These are phyloP conservation scores for Corchorus capsularis DNA, from an alignment of 345 rosid species.

Conservation along the genomic window DNA sequence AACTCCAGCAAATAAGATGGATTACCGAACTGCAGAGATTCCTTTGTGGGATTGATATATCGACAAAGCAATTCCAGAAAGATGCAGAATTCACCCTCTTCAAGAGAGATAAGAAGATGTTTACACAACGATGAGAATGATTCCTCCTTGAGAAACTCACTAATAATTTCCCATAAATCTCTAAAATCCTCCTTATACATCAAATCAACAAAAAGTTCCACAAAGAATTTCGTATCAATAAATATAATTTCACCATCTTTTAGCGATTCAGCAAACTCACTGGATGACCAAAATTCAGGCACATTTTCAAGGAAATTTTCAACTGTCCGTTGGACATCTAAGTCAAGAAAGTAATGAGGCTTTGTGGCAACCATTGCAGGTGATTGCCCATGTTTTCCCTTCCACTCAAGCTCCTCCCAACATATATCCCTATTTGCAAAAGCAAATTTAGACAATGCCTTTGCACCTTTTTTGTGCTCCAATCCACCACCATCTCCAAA, in stretches of 20 bases:
- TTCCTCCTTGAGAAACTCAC: slow-evolving; percentile 68
- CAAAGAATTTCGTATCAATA: slow-evolving; percentile 65
- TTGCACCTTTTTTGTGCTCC: slow-evolving; percentile 79
- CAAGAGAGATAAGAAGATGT: slow-evolving; percentile 70
- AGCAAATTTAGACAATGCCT: slow-evolving; percentile 84
- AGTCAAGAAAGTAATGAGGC: slow-evolving; percentile 93
- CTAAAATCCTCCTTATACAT: slow-evolving; percentile 66
- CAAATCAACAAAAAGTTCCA: slow-evolving; percentile 56
- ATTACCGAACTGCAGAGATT: slow-evolving; percentile 32
- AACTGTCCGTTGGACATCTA: slow-evolving; percentile 70
- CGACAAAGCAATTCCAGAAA: slow-evolving; percentile 53
- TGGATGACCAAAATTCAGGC: slow-evolving; percentile 92
- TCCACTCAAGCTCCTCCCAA: slow-evolving; percentile 98
- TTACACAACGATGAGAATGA: slow-evolving; percentile 65
- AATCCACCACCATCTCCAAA: slow-evolving; percentile 63
- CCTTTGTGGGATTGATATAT: slow-evolving; percentile 33
- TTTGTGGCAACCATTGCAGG: slow-evolving; percentile 95
- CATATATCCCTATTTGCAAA: slow-evolving; percentile 85
- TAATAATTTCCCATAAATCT: slow-evolving; percentile 70
- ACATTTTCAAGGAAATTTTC: slow-evolving; percentile 78
- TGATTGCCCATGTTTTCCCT: slow-evolving; percentile 93
- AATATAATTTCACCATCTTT: slow-evolving; percentile 77
- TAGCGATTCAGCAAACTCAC: slow-evolving; percentile 74
- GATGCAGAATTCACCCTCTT: slow-evolving; percentile 54
- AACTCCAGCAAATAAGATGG: slow-evolving; percentile 64